Evolutionary conservation across 306 rosid species (phyloP), one percentile per base, ranked within the genome.

Genomic region (Castanospermum australe): DNA sequence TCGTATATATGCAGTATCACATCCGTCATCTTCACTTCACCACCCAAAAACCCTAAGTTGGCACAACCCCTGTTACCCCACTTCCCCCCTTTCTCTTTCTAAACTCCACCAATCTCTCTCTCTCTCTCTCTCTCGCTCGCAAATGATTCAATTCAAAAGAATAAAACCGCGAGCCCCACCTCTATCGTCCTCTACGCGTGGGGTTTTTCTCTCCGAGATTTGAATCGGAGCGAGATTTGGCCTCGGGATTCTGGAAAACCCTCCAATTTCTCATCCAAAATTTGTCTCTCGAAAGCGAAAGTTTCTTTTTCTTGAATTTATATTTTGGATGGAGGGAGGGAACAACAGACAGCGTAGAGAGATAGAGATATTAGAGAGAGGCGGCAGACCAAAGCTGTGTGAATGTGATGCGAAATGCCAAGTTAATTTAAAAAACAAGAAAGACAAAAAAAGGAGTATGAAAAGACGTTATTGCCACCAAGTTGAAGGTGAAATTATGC

Each of bases 1-100:
- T 96, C 99, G 59, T 96, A 93, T 78, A 96, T 82, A 76, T 96
- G 98, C 79, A 96, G 81, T 54, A 66, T 81, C 75, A 96, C 99
- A 79, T 96, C 98, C 80, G 90, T 79, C 98, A 89, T 93, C 87
- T 67, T 81, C 86, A 15, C 78, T 47, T 56, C 82, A 76, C 47
- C 2, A 56, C 15, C 33, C 13, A 21, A 73, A 67, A 71, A 77
- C 59, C 79, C 78, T 18, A 57, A 77, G 62, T 83, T 72, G 47
- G 6, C 70, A 75, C 78, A 67, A 79, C 25, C 84, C 73, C 70
- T 70, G 79, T 81, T 71, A 79, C 25, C 84, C 73, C 70, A 75
- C 81, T 81, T 71, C 71, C 73, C 71, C 73, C 41, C 68, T 73
- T 48, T 54, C 51, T 68, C 59, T 73, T 77, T 63, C 73, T 73